Conservation (phyloP, 1,284 basidiomycete species). For the Papiliotrema nemorosa region DNA sequence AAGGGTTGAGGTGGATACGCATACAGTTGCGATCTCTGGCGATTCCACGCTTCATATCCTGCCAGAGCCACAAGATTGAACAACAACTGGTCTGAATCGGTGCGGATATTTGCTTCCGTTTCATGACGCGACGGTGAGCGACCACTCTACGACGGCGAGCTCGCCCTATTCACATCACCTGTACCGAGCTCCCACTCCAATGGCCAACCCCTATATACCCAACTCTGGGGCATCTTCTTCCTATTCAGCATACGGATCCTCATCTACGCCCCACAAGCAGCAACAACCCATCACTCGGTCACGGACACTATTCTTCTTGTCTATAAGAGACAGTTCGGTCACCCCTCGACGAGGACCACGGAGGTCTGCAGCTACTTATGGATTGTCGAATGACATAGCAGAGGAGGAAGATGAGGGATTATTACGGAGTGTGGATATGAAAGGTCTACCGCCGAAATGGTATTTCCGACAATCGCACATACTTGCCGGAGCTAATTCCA, state of each 20-base stretch:
- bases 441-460: slow-evolving; percentile 65
- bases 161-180: too few species aligned
- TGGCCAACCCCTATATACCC: neutral
- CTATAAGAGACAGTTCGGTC: slow-evolving; percentile 77
- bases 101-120: too few species aligned
- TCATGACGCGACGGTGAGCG: too few species aligned
- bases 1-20: too few species aligned
- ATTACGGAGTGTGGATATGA: slow-evolving; percentile 59
- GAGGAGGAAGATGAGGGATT: slow-evolving; percentile 61
- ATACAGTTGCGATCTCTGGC: too few species aligned
- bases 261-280: slow-evolving; percentile 2
- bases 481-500: slow-evolving; percentile 14
- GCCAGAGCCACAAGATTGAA: too few species aligned
- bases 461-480: too few species aligned
- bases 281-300: slow-evolving; percentile 63
- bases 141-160: too few species aligned
- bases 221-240: neutral
- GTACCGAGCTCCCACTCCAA: too few species aligned
- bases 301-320: slow-evolving; percentile 89
- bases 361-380: slow-evolving; percentile 21
- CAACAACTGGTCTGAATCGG: too few species aligned
- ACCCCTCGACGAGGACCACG: slow-evolving; percentile 12
- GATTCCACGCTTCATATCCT: too few species aligned
- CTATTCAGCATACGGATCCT: neutral
- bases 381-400: slow-evolving; percentile 48